Conservation (phyloP, 768 basidiomycete species). For the Lactarius hatsudake region DNA sequence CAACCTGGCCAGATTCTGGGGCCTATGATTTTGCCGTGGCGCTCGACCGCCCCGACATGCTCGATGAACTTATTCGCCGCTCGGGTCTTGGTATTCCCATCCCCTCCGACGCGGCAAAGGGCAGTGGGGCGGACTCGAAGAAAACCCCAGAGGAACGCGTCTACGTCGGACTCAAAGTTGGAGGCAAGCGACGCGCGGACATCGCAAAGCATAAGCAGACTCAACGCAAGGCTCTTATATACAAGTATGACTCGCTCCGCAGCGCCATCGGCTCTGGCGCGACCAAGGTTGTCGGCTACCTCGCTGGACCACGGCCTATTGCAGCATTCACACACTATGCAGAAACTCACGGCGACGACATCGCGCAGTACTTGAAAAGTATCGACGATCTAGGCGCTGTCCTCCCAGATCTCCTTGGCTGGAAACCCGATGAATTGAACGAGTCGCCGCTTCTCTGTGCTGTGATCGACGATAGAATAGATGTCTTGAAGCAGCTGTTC, state of each 20-base stretch:
- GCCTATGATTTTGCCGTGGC: slow-evolving; percentile 25
- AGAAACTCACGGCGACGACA: slow-evolving; percentile 40
- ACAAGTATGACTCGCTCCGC: slow-evolving; percentile 15
- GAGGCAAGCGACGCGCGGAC: slow-evolving; percentile 59
- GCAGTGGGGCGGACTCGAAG: slow-evolving; percentile 35
- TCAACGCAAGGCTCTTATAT: neutral
- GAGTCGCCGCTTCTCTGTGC: slow-evolving; percentile 54
- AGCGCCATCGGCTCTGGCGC: slow-evolving; percentile 6
- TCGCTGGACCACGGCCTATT: slow-evolving; percentile 45
- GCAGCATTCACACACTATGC: slow-evolving; percentile 53
- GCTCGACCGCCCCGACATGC: slow-evolving; percentile 49
- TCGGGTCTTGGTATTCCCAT: slow-evolving; percentile 39
- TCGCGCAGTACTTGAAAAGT: slow-evolving; percentile 43
- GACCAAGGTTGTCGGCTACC: slow-evolving; percentile 44
- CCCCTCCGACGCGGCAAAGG: slow-evolving; percentile 32
- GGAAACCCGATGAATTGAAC: slow-evolving; percentile 44
- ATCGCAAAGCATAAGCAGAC: slow-evolving; percentile 37
- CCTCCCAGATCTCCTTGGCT: slow-evolving; percentile 51
- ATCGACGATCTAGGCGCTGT: slow-evolving; percentile 40
- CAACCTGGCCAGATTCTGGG: slow-evolving; percentile 29
- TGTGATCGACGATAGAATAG: slow-evolving; percentile 37
- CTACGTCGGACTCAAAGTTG: slow-evolving; percentile 60
- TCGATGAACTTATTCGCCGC: slow-evolving; percentile 56
- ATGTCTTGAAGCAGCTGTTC: slow-evolving; percentile 45
- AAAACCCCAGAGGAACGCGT: slow-evolving; percentile 37